A percentile compares a stretch with the other conserved stretches of the same genome.
phyloP scores from a whole-genome alignment of 176 grass and related monocot genomes.

The Saccharum officinarum region DNA sequence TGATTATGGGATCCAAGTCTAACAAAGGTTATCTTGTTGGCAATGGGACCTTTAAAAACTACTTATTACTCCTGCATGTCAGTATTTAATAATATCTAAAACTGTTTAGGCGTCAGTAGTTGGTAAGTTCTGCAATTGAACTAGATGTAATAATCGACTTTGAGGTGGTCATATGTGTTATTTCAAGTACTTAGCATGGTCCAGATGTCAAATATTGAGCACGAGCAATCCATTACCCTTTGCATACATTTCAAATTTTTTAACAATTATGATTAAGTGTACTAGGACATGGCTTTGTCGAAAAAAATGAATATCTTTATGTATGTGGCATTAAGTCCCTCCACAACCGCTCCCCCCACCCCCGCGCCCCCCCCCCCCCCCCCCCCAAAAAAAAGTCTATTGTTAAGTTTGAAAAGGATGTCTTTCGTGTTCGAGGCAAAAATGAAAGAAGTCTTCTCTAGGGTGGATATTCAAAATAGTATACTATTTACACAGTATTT shows the following conservation, averaged over 20 bases:
- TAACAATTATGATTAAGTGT: neutral
- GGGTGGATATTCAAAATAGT: neutral
- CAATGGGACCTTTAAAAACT: neutral
- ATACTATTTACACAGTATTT: neutral
- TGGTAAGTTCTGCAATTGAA: neutral
- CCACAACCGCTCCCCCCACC: neutral
- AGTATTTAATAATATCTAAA: neutral
- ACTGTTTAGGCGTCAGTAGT: neutral
- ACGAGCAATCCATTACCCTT: neutral
- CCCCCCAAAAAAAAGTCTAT: neutral
- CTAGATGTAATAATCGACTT: neutral
- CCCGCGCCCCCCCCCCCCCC: neutral
- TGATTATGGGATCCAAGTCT: neutral
- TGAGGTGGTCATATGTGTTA: neutral
- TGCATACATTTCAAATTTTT: neutral
- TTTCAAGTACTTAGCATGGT: neutral
- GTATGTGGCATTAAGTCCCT: neutral
- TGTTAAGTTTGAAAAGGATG: neutral
- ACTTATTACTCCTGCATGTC: neutral
- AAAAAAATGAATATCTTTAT: neutral
- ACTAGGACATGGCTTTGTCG: neutral
- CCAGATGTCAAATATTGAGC: slow-evolving; percentile 1
- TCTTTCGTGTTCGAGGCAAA: no score
- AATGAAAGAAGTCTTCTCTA: neutral
- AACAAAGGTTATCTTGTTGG: neutral